Evolutionary conservation across 768 basidiomycete species (phyloP).

Genomic region (Pleurotus giganteus): DNA sequence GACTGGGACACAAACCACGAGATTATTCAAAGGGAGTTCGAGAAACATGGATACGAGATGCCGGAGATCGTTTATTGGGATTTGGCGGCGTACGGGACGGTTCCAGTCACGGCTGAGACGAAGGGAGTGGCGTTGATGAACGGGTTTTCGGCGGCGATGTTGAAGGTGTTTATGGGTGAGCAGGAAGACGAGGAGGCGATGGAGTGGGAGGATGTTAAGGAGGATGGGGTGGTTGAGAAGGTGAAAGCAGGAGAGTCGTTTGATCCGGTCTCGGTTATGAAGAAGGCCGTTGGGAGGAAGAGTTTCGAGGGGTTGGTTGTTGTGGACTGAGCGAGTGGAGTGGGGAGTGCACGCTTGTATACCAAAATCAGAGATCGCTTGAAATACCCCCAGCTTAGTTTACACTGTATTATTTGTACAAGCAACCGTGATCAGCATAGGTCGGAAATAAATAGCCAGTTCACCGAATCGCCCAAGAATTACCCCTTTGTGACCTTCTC

Average conservation of each 20-base stretch:
- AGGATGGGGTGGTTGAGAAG: conserved; percentile 24
- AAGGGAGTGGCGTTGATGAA: conserved; percentile 68
- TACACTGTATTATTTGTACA: not conserved
- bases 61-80: conserved; percentile 79
- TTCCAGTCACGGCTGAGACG: conserved; percentile 49
- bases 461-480: not conserved
- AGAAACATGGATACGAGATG: conserved; percentile 63
- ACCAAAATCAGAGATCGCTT: not conserved
- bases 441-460: not conserved
- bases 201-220: conserved; percentile 35
- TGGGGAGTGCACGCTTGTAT: not conserved
- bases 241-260: conserved; percentile 30
- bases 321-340: conserved; percentile 42
- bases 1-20: conserved; percentile 66
- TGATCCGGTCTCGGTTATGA: conserved; percentile 43
- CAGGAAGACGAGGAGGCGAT: conserved; percentile 30
- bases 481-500: not conserved
- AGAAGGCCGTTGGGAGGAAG: conserved; percentile 42
- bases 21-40: conserved; percentile 50
- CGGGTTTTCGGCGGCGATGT: conserved; percentile 65
- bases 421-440: not conserved
- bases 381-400: not conserved
- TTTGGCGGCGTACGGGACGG: conserved; percentile 34
- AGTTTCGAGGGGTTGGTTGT: conserved; percentile 61
- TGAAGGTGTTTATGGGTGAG: conserved; percentile 72